Conservation (phyloP, 176 grass and related monocot species). For the Pontederia paniculata region DNA sequence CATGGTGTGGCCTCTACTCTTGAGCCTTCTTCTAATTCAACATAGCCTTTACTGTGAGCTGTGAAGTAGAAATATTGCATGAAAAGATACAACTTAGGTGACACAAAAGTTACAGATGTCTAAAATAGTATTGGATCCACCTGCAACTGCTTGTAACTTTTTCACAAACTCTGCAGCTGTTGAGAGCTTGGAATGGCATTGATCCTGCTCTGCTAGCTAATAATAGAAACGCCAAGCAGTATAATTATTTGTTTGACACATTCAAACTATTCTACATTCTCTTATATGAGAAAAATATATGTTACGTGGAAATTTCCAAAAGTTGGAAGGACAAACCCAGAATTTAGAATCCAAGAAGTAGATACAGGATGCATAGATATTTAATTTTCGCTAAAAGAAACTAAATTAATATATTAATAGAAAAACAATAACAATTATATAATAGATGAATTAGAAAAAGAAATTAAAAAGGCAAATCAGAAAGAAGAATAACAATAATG, state of each 20-base stretch:
- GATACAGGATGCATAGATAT: background rate
- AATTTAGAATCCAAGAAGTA: background rate
- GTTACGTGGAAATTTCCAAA: background rate
- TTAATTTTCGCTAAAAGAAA: background rate
- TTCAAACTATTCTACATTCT: background rate
- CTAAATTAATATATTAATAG: background rate
- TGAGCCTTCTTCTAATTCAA: slow-evolving; percentile 5
- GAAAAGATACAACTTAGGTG: background rate
- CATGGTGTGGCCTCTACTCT: background rate
- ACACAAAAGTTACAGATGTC: background rate
- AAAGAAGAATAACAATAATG: slow-evolving; percentile 72
- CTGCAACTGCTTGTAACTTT: slow-evolving; percentile 23
- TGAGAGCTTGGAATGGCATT: slow-evolving; percentile 8
- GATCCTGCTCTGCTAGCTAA: background rate
- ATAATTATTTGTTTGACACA: background rate
- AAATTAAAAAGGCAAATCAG: slow-evolving; percentile 52
- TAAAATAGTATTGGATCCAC: background rate
- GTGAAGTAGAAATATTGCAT: background rate
- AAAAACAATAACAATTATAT: slow-evolving; percentile 16
- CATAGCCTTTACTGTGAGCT: slow-evolving; percentile 9
- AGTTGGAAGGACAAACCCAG: no score
- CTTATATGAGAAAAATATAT: background rate
- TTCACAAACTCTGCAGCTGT: slow-evolving; percentile 22
- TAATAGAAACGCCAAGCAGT: background rate
- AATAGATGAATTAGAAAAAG: slow-evolving; percentile 28